phyloP scores from a whole-genome alignment of 108 stramenopile genomes.

The Chaetoceros tenuissimus region DNA sequence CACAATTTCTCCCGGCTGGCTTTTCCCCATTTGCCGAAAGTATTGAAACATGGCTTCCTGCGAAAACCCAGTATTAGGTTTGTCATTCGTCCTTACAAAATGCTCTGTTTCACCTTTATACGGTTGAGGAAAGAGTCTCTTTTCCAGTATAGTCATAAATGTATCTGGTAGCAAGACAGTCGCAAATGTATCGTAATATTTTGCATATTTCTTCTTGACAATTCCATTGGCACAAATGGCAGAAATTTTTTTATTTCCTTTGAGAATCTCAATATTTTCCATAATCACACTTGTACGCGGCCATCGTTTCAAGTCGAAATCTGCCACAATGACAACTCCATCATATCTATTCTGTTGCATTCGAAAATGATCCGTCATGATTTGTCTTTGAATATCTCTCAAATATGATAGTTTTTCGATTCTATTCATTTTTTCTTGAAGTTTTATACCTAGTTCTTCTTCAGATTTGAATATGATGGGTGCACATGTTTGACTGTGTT shows the following conservation, averaged over 20 bases:
- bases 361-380: not conserved
- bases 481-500: too few relatives aligned
- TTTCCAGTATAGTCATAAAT: not conserved
- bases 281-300: not conserved
- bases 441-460: too few relatives aligned
- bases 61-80: not conserved
- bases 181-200: conserved; percentile 1
- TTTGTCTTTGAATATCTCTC: conserved; percentile 2
- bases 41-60: not conserved
- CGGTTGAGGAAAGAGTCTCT: not conserved
- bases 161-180: conserved; percentile 1
- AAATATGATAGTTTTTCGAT: not conserved
- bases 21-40: not conserved
- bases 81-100: not conserved
- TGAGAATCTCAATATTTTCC: not conserved
- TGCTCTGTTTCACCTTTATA: not conserved
- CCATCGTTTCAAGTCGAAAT: not conserved
- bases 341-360: not conserved
- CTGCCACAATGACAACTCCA: not conserved
- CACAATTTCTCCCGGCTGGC: not conserved
- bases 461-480: too few relatives aligned
- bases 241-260: not conserved
- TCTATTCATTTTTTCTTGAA: too few relatives aligned
- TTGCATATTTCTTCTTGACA: not conserved
- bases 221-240: conserved; percentile 1